These are phyloP conservation scores for Leptographium radiaticola DNA, from an alignment of 2,329 filamentous ascomycete genomes.

Conservation along the genomic window DNA sequence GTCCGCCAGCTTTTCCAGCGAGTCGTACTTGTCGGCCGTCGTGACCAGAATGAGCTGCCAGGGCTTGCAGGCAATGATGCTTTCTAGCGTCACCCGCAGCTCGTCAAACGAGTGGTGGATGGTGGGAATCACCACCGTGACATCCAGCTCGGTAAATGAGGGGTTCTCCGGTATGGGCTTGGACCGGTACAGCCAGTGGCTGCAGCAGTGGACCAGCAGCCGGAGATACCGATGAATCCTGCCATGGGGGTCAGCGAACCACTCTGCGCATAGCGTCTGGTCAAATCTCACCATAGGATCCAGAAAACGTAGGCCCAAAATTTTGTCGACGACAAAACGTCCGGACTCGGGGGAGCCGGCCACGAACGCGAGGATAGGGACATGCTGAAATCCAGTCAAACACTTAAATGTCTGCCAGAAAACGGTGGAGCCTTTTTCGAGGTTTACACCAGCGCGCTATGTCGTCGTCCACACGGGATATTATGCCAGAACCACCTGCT, in stretches of 20 bases:
- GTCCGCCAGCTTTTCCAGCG: constrained; percentile 52
- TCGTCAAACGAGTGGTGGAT: constrained; percentile 81
- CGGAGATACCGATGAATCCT: constrained; percentile 84
- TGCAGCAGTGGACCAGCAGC: constrained; percentile 70
- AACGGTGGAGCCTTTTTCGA: not conserved
- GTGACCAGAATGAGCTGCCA: constrained; percentile 74
- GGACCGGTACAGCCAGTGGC: constrained; percentile 78
- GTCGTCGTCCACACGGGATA: too few relatives aligned
- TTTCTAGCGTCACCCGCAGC: constrained; percentile 66
- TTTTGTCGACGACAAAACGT: constrained; percentile 27
- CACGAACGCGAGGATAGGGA: not conserved
- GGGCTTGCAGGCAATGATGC: constrained; percentile 58
- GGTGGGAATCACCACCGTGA: constrained; percentile 87
- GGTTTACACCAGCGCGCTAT: not conserved
- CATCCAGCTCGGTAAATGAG: constrained; percentile 67
- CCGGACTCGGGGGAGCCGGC: not conserved
- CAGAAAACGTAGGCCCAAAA: constrained; percentile 32
- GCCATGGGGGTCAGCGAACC: not conserved
- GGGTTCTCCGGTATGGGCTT: constrained; percentile 72
- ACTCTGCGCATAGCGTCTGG: not conserved
- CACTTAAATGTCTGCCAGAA: constrained; percentile 2
- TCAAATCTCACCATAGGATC: constrained; percentile 29
- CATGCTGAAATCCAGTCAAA: not conserved
- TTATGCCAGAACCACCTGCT: too few relatives aligned
- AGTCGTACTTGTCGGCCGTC: constrained; percentile 63